Base-by-base conservation (phyloP, 495 filamentous ascomycete genomes). In the Apodospora peruviana region DNA sequence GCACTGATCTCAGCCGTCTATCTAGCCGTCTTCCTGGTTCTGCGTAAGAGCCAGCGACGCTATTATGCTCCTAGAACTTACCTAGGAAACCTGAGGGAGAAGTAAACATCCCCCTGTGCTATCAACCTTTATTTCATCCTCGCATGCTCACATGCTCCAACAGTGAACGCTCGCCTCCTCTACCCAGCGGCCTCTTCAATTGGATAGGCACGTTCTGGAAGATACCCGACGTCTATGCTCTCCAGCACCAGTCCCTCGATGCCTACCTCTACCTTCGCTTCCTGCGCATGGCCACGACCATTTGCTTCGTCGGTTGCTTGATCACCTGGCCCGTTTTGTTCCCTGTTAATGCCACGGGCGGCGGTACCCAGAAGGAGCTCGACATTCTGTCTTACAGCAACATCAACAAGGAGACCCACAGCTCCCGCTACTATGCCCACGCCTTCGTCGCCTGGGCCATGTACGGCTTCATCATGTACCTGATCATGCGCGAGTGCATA, bases 51-150 rank as follows among this genome's bases (percentile, higher is more conserved):
- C 39, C 74, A 91, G 42, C 79, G 75, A 48, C 80, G 91, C 39
- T 85, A 79, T 67, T 98, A 98, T 73, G 83, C 87, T 42, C 93
- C 93, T 2, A 78, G 91, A 67, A 91, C 89, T 19, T 95, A 91
- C 65, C 68, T 98, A 29, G 86, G 88, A 23, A 84, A 75, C 48
- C 62, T 95, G 54, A 77, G 77, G 34, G 70, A 86, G 37, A 75
- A 76, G 82, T 85, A 67, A 58, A 74, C 49, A 8, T 0, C n/a
- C 12, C 7, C 16, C 25, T 2, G 16, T 25, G 45, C 14, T 3
- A 3, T 40, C 17, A 5, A 1, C 32, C 19, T 10, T 40, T 9
- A 20, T 29, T 27, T 29, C 27, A 32, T n/a, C 19, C 32, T 38
- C 32, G 17, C 10, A 22, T 20, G 17, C 51, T 61, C 7, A 55